Percentiles rank a stretch among this genome's conserved stretches.
Conservation (phyloP, 305 asterid genomes). For the Fraxinus xanthoxyloides region DNA sequence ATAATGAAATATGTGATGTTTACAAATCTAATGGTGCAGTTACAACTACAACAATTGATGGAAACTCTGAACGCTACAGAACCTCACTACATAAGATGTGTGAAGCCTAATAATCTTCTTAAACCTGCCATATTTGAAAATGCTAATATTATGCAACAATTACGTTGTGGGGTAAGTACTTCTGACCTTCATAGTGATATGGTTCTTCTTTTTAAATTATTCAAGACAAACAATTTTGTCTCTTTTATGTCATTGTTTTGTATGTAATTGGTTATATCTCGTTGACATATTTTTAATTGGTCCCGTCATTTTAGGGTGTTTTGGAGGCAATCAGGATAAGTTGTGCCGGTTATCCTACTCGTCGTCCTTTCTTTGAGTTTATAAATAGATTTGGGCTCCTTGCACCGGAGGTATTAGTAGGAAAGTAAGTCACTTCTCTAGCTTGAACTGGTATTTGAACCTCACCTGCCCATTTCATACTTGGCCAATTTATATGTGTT, state of each 20-base stretch:
- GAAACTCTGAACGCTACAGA: slow-evolving; percentile 93
- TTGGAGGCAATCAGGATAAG: slow-evolving; percentile 98
- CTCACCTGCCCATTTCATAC: slow-evolving; percentile 19
- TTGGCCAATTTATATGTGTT: background rate
- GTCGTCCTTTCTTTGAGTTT: slow-evolving; percentile 94
- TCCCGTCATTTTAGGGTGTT: slow-evolving; percentile 75
- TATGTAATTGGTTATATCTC: slow-evolving; percentile 11
- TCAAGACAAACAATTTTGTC: background rate
- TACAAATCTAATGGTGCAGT: slow-evolving; percentile 54
- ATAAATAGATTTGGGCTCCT: slow-evolving; percentile 94
- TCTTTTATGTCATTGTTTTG: slow-evolving; percentile 18
- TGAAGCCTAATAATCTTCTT: slow-evolving; percentile 94
- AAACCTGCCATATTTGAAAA: slow-evolving; percentile 94
- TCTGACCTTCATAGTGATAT: slow-evolving; percentile 20
- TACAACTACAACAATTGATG: slow-evolving; percentile 92
- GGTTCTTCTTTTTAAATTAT: slow-evolving; percentile 14
- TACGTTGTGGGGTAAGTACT: slow-evolving; percentile 95
- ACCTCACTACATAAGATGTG: slow-evolving; percentile 97
- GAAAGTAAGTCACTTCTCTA: slow-evolving; percentile 52
- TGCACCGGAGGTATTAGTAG: slow-evolving; percentile 84
- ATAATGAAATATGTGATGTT: slow-evolving; percentile 12
- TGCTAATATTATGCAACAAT: slow-evolving; percentile 81
- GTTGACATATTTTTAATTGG: slow-evolving; percentile 23
- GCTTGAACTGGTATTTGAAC: slow-evolving; percentile 24
- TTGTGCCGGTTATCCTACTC: slow-evolving; percentile 99